A percentile compares a stretch with the other conserved stretches of the same genome.
Conservation (phyloP, 148 eudicot species). For the Arctostaphylos glauca region DNA sequence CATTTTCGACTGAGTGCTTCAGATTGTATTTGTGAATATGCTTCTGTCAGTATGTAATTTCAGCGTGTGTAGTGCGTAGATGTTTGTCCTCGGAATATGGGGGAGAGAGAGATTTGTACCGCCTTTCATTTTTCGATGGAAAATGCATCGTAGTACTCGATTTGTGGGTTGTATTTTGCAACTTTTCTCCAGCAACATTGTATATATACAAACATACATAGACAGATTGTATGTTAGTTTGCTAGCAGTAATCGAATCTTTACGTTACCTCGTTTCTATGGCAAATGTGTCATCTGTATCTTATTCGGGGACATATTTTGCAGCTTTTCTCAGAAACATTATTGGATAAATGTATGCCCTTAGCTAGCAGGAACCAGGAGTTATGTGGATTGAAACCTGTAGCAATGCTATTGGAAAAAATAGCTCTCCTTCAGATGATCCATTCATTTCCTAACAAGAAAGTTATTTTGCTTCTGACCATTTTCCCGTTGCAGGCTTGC, state of each 20-base stretch:
- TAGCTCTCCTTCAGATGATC: background rate
- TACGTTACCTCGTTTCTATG: background rate
- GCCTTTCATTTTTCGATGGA: background rate
- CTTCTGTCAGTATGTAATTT: slow-evolving; percentile 20
- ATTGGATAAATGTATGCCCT: background rate
- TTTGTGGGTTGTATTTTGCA: background rate
- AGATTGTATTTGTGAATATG: slow-evolving; percentile 20
- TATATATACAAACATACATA: background rate
- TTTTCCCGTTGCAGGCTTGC: no score
- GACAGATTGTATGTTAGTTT: no score
- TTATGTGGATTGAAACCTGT: background rate
- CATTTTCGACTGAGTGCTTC: background rate
- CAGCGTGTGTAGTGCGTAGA: background rate
- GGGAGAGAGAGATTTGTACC: background rate
- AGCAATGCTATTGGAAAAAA: background rate
- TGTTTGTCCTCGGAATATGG: background rate
- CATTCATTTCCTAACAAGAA: background rate
- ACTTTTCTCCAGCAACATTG: background rate
- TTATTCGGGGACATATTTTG: background rate
- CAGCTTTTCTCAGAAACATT: background rate
- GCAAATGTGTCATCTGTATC: background rate
- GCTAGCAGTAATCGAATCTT: background rate
- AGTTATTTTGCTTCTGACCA: background rate
- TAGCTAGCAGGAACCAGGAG: background rate
- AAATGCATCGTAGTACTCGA: background rate